Evolutionary conservation across 495 filamentous ascomycete genomes (phyloP), one percentile per base, ranked within the genome.

Genomic region (Talaromyces liani): DNA sequence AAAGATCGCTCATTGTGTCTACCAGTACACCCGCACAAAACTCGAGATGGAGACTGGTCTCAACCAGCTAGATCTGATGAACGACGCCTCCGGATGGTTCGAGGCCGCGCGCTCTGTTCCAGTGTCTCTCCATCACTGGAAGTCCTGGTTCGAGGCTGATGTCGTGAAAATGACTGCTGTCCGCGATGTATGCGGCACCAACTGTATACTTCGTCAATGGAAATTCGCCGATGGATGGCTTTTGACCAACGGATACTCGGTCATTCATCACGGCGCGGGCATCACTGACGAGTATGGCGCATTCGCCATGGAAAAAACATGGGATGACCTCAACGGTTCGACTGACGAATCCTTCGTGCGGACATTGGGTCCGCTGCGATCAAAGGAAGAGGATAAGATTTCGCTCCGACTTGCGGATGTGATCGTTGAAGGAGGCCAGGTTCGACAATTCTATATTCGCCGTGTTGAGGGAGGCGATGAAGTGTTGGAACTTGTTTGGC

Each of bases 121-220:
- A 2, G 78, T 87, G 1, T 77, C 79, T 10, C 78, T 88, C 18
- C 85, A 87, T 68, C 84, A 87, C 70, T 87, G 81, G 78, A 82
- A 84, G 58, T 80, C 76, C 1, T 81, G 79, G 78, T 84, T 84
- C 77, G 73, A 83, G 53, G 72, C 77, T 29, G 76, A 80, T 57
- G 79, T 86, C 72, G 72, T 77, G 25, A 77, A 79, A 31, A 74
- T 79, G 25, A 75, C 75, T 45, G 74, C 77, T 33, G 73, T 86
- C 16, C 70, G 82, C 31, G 75, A 82, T 34, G 69, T 82, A 2
- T 88, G 84, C 65, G 84, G 84, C 22, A 80, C 83, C 49, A 69
- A 70, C 16, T 87, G 83, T 60, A 75, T 86, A 24, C 69, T 87
- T 47, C 82, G 84, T 64, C 78, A 83, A 41, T 88, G 80, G 73